Evolutionary conservation across 352 stramenopile species (phyloP).

Genomic region (Phytopythium oedochilum): DNA sequence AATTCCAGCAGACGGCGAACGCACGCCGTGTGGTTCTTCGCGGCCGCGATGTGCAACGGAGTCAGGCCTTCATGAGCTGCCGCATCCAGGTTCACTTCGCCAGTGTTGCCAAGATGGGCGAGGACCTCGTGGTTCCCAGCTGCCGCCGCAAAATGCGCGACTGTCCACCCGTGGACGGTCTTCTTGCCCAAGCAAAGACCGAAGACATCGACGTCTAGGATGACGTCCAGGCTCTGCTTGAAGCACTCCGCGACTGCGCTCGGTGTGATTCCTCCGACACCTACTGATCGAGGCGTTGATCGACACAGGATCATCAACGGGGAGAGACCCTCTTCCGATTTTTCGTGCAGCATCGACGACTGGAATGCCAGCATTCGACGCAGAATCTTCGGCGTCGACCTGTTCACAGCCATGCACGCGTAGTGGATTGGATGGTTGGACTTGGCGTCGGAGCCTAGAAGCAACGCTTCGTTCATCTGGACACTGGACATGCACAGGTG

Average conservation of each 20-base stretch:
- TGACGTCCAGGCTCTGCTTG: slow-evolving; percentile 33
- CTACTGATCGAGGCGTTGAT: slow-evolving; percentile 4
- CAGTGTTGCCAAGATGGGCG: slow-evolving; percentile 20
- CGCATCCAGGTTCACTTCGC: slow-evolving; percentile 32
- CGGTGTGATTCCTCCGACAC: not conserved
- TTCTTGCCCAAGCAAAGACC: slow-evolving; percentile 38
- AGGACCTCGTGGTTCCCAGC: slow-evolving; percentile 52
- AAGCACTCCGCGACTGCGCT: slow-evolving; percentile 15
- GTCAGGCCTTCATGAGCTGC: slow-evolving; percentile 39
- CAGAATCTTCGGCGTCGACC: slow-evolving; percentile 37
- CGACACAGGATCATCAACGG: slow-evolving; percentile 54
- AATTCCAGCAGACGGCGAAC: slow-evolving; percentile 35
- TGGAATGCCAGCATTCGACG: slow-evolving; percentile 37
- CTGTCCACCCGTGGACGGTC: slow-evolving; percentile 36
- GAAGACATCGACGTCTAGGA: slow-evolving; percentile 61
- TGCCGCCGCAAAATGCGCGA: slow-evolving; percentile 45
- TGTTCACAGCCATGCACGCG: slow-evolving; percentile 47
- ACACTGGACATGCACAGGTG: slow-evolving; percentile 38
- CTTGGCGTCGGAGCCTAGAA: slow-evolving; percentile 38
- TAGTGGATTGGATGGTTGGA: slow-evolving; percentile 57
- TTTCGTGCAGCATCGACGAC: slow-evolving; percentile 29
- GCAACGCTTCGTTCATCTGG: slow-evolving; percentile 19
- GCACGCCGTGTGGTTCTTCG: slow-evolving; percentile 18
- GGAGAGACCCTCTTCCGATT: slow-evolving; percentile 25
- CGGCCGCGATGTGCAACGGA: slow-evolving; percentile 55